Base-by-base conservation (phyloP, 495 filamentous ascomycete genomes). In the Xylaria castorea region DNA sequence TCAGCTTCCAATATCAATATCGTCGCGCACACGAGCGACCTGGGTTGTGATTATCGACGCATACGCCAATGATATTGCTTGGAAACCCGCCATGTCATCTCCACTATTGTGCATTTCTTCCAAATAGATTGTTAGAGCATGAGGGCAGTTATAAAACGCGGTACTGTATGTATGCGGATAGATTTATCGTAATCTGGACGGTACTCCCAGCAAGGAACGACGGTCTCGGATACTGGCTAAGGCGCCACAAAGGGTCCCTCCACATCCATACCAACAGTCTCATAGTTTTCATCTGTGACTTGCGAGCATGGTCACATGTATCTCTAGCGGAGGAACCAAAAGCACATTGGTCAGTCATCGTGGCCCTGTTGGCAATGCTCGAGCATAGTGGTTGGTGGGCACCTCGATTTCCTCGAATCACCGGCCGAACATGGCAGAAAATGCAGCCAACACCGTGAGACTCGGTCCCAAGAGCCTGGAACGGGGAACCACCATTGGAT, bases 381-480 rank as follows among this genome's bases (percentile, higher is more conserved):
- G n/a, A 44, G 38, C 38, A 42, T 62, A 38, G 20, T 63, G 42
- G 38, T 22, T 63, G n/a, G 34, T 22, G 18, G 58, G 12, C 14
- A 5, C 25, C 53, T 57, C 14, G 27, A 18, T 57, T 57, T 61
- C 34, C 30, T 20, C 58, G 58, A 61, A 61, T 61, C 34, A 18
- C 58, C 16, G 18, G 18, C 20, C 30, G 18, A 3, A 61, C 25
- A 32, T 11, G 8, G n/a, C 25, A 5, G 53, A 57, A 22, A 38
- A n/a, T 32, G 36, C 30, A 5, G 22, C 30, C 36, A 55, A 68
- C n/a, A 30, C 51, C 20, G 34, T 16, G 5, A 57, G 50, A n/a
- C 20, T 42, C 14, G 16, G 67, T 36, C 46, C 68, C 68, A 61
- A 50, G 30, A n/a, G 22, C 9, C 58, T 61, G 68, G 68, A 25